Conservation (phyloP, 176 grass and related monocot genomes). For the Aegilops umbellulata region DNA sequence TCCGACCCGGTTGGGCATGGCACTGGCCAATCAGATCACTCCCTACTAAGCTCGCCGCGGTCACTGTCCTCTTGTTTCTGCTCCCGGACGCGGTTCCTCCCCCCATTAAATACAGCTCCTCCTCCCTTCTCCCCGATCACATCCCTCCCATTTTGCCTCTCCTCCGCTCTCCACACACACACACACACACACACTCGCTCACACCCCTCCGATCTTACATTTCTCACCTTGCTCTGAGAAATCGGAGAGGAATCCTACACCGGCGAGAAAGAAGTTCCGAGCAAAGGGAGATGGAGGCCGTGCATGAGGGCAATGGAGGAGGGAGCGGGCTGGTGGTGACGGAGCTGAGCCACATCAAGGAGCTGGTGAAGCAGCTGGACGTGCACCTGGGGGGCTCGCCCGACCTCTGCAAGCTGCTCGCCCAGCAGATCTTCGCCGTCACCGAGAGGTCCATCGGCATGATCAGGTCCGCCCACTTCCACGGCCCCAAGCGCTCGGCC, state of each 20-base stretch:
- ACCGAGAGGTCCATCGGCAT: slow-evolving; percentile 55
- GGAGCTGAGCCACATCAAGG: slow-evolving; percentile 60
- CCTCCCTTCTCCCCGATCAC: not conserved
- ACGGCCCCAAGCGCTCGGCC: not conserved
- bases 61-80: not conserved
- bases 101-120: not conserved
- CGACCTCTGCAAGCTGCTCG: slow-evolving; percentile 41
- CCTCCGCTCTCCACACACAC: not conserved
- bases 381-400: slow-evolving; percentile 27
- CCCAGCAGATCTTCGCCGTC: slow-evolving; percentile 36
- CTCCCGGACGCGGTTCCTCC: slow-evolving; percentile 14
- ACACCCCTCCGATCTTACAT: not conserved
- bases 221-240: not conserved
- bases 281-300: slow-evolving; percentile 19
- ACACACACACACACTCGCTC: too few species aligned
- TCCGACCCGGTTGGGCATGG: not conserved
- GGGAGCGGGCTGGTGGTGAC: slow-evolving; percentile 32
- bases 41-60: not conserved
- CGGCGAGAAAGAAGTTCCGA: not conserved
- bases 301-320: slow-evolving; percentile 26
- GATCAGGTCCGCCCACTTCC: slow-evolving; percentile 24
- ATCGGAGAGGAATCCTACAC: not conserved
- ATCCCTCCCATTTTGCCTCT: not conserved
- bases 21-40: slow-evolving; percentile 1
- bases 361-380: slow-evolving; percentile 56